A percentile compares a stretch with the other conserved stretches of the same genome.
Conservation (phyloP, 1,284 basidiomycete genomes). For the Cerrena zonata region DNA sequence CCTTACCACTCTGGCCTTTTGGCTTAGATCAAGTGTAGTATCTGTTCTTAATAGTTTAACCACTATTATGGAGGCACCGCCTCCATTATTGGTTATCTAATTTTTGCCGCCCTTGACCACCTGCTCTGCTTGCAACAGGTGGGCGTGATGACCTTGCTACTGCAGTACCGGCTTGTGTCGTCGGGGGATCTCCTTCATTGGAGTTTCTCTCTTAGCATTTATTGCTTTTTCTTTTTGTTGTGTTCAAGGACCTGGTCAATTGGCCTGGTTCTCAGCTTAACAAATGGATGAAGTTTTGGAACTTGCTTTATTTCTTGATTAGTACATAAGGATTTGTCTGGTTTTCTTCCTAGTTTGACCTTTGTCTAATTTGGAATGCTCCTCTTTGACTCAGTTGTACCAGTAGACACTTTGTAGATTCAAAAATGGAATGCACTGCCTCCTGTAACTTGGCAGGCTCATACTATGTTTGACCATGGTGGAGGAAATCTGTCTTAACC, state of each 20-base stretch:
- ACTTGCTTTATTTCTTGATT: neutral
- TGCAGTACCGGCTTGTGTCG: conserved; percentile 22
- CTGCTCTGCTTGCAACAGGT: conserved; percentile 20
- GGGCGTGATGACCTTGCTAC: conserved; percentile 19
- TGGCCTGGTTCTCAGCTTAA: conserved; percentile 5
- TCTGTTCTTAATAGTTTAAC: conserved; percentile 84
- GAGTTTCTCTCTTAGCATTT: too few relatives aligned
- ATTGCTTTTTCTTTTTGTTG: conserved; percentile 10
- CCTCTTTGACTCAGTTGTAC: too few relatives aligned
- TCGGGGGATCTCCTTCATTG: conserved; percentile 15
- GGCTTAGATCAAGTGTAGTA: conserved; percentile 97
- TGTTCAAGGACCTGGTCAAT: conserved; percentile 7
- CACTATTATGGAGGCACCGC: conserved; percentile 51
- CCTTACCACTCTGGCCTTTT: conserved; percentile 84
- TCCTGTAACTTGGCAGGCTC: too few relatives aligned
- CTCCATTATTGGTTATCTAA: conserved; percentile 27
- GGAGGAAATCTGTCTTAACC: too few relatives aligned
- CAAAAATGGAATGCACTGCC: too few relatives aligned
- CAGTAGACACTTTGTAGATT: too few relatives aligned
- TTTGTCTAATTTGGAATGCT: too few relatives aligned
- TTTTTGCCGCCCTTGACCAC: conserved; percentile 18
- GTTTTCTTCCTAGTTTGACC: too few relatives aligned
- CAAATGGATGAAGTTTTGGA: conserved; percentile 11
- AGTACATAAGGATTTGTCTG: too few relatives aligned
- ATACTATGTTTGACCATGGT: too few relatives aligned